Percentiles rank a stretch among this genome's conserved stretches.
These are phyloP conservation scores for Eutrema heterophyllum DNA, from an alignment of 345 rosid species.

Conservation along the genomic window DNA sequence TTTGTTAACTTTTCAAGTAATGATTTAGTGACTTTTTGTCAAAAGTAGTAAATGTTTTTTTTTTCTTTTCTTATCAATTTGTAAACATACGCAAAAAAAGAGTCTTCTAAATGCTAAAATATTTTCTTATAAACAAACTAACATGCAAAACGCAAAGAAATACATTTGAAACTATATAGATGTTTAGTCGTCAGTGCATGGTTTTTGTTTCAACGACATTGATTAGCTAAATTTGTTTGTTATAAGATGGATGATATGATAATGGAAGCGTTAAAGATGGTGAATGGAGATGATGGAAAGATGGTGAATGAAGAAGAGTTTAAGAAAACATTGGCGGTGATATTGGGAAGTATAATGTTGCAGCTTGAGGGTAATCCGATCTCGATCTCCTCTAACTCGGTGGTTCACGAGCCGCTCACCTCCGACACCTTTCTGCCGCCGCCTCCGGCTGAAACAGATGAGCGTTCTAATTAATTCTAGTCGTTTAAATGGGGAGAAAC, in stretches of 20 bases:
- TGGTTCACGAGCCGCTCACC: slow-evolving; percentile 87
- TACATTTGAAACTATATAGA: not conserved
- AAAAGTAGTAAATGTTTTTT: not conserved
- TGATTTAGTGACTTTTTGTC: not conserved
- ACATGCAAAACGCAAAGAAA: not conserved
- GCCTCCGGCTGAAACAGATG: slow-evolving; percentile 23
- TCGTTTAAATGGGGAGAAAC: slow-evolving; percentile 8
- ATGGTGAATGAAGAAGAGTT: slow-evolving; percentile 78
- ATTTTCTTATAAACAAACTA: not conserved
- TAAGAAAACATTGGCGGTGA: slow-evolving; percentile 61
- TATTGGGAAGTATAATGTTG: slow-evolving; percentile 79
- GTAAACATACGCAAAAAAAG: not conserved
- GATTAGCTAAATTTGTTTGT: not conserved
- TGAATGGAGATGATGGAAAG: slow-evolving; percentile 71
- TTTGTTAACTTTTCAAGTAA: not conserved
- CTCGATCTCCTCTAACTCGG: slow-evolving; percentile 67
- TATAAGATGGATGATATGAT: slow-evolving; percentile 66
- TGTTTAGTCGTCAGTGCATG: not conserved
- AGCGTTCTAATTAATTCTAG: slow-evolving; percentile 3
- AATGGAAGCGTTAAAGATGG: slow-evolving; percentile 49
- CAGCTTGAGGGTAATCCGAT: slow-evolving; percentile 74
- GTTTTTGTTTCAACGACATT: not conserved
- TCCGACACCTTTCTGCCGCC: slow-evolving; percentile 54
- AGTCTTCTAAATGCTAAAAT: not conserved
- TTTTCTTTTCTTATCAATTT: not conserved